Percentiles rank a stretch among this genome's conserved stretches.
Conservation (phyloP, 495 filamentous ascomycete species). For the Podospora australis region DNA sequence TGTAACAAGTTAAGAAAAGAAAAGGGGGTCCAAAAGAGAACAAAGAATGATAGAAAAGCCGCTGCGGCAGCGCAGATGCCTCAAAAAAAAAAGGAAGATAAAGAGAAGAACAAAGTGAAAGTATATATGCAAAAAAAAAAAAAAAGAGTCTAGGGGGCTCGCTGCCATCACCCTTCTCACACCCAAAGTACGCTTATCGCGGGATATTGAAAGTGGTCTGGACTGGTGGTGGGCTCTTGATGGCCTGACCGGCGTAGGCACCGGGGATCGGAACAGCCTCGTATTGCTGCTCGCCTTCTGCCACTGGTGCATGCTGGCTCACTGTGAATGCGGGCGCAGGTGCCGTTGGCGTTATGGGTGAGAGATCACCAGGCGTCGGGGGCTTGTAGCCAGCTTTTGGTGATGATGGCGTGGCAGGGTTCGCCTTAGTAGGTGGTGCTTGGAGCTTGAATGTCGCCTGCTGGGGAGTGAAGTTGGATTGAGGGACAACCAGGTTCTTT, state of each 20-base stretch:
- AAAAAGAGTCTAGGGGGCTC: too few species aligned
- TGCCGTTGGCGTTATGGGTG: slow-evolving; percentile 8
- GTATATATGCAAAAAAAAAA: slow-evolving; percentile 14
- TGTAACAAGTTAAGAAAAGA: slow-evolving; percentile 9
- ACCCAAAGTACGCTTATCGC: slow-evolving; percentile 7
- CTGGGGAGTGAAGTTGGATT: slow-evolving; percentile 37
- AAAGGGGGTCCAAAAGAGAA: background rate
- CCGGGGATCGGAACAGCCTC: slow-evolving; percentile 62
- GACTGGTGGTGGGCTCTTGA: slow-evolving; percentile 37
- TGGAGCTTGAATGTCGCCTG: slow-evolving; percentile 68
- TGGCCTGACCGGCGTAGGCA: slow-evolving; percentile 45
- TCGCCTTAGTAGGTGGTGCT: slow-evolving; percentile 70
- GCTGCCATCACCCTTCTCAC: background rate
- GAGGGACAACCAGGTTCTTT: slow-evolving; percentile 35
- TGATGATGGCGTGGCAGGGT: slow-evolving; percentile 64
- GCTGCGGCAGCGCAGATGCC: slow-evolving; percentile 12
- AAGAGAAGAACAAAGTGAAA: slow-evolving; percentile 22
- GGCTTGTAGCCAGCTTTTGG: slow-evolving; percentile 56
- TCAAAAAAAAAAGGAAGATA: slow-evolving; percentile 2
- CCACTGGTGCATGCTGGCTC: slow-evolving; percentile 45
- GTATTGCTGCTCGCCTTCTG: slow-evolving; percentile 59
- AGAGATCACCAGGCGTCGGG: slow-evolving; percentile 18
- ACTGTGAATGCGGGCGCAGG: slow-evolving; percentile 18
- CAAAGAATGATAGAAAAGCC: slow-evolving; percentile 10
- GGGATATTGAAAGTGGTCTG: slow-evolving; percentile 33